Evolutionary conservation across 2,329 filamentous ascomycete genomes (phyloP).

Genomic region (Penicillium sp.): DNA sequence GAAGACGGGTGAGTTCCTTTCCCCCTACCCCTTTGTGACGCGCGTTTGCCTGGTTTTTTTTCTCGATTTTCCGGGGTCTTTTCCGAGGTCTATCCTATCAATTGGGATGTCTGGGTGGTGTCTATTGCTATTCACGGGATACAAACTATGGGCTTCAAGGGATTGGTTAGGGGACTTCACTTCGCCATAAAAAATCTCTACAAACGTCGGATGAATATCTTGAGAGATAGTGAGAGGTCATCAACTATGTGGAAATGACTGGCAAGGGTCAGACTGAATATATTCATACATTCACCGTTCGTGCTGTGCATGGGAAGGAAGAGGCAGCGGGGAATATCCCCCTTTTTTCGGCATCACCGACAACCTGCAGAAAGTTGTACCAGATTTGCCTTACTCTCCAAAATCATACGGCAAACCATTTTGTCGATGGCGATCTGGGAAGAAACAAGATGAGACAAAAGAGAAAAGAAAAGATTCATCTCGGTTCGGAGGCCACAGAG

Average conservation of each 20-base stretch:
- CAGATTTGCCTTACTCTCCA: not conserved
- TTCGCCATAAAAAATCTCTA: conserved; percentile 1
- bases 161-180: conserved; percentile 4
- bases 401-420: too few relatives aligned
- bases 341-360: not conserved
- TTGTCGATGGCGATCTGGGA: not conserved
- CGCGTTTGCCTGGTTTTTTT: conserved; percentile 9
- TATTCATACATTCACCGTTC: not conserved
- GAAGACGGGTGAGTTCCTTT: conserved; percentile 83
- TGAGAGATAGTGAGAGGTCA: not conserved
- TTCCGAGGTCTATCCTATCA: conserved; percentile 12
- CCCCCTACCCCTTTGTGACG: not conserved
- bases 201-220: not conserved
- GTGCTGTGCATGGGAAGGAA: not conserved
- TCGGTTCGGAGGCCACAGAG: conserved; percentile 13
- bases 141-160: conserved; percentile 13
- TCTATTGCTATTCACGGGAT: conserved; percentile 23
- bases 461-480: not conserved
- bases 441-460: not conserved
- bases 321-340: not conserved
- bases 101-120: conserved; percentile 15
- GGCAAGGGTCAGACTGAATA: not conserved
- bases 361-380: not conserved
- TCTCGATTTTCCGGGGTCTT: conserved; percentile 21
- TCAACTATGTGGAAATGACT: not conserved